These are phyloP conservation scores for Cyberlindnera americana DNA, from an alignment of 805 yeast genomes.

Conservation along the genomic window DNA sequence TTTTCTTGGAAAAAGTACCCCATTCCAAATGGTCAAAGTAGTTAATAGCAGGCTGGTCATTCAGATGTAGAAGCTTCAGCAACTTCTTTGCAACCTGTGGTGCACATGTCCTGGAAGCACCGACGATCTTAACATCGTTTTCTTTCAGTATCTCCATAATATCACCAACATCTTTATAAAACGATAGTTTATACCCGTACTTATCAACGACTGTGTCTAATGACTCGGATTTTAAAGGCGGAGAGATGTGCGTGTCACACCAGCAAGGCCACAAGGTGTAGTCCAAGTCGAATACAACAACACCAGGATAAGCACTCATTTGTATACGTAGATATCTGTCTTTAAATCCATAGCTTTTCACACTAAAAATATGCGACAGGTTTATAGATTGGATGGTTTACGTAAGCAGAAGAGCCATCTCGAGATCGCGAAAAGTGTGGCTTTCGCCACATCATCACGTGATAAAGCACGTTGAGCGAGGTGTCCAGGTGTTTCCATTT, in stretches of 20 bases:
- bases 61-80: conserved; percentile 49
- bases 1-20: conserved; percentile 62
- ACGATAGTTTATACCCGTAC: conserved; percentile 49
- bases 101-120: conserved; percentile 77
- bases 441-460: no score
- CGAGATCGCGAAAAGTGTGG: not conserved
- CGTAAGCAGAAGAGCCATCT: no score
- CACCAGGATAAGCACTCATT: conserved; percentile 34
- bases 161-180: conserved; percentile 66
- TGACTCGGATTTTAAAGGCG: conserved; percentile 45
- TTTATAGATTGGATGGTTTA: no score
- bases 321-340: no score
- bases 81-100: conserved; percentile 74
- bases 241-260: conserved; percentile 71
- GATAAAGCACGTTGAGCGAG: not conserved
- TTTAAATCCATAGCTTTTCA: no score
- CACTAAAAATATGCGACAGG: no score
- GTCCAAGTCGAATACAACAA: conserved; percentile 71
- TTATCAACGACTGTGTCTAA: conserved; percentile 44
- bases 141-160: conserved; percentile 52
- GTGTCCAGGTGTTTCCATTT: not conserved
- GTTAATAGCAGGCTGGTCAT: conserved; percentile 46
- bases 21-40: conserved; percentile 61
- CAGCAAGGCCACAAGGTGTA: conserved; percentile 81
- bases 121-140: conserved; percentile 49